Evolutionary conservation across 2,329 filamentous ascomycete genomes (phyloP).

Genomic region (Hymenoscyphus fraxineus): DNA sequence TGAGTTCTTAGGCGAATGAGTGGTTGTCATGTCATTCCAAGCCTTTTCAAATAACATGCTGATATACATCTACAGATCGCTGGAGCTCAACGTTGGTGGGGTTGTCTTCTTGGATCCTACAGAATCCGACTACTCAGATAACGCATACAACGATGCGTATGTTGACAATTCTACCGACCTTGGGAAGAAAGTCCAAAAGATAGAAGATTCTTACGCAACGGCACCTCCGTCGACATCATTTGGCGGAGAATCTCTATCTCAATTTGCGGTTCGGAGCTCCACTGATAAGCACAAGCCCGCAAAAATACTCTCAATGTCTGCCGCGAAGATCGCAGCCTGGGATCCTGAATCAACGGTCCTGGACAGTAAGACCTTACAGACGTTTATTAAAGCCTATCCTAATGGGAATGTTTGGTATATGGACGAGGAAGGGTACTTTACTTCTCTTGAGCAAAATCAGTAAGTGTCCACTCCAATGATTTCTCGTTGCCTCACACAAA

Average conservation of each 20-base stretch:
- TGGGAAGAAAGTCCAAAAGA: slow-evolving; percentile 15
- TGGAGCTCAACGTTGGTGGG: slow-evolving; percentile 30
- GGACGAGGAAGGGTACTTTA: slow-evolving; percentile 32
- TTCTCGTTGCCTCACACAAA: background rate
- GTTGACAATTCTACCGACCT: slow-evolving; percentile 16
- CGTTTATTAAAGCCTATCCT: slow-evolving; percentile 29
- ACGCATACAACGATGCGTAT: slow-evolving; percentile 15
- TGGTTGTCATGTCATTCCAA: background rate
- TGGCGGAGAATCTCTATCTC: slow-evolving; percentile 14
- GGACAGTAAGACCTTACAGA: slow-evolving; percentile 27
- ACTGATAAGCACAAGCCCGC: slow-evolving; percentile 24
- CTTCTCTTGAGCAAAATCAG: slow-evolving; percentile 29
- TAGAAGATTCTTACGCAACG: slow-evolving; percentile 7
- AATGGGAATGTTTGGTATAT: slow-evolving; percentile 34
- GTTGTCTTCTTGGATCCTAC: slow-evolving; percentile 32
- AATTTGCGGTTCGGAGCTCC: slow-evolving; percentile 18
- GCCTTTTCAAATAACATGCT: background rate
- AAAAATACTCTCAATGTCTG: slow-evolving; percentile 29
- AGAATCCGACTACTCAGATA: slow-evolving; percentile 19
- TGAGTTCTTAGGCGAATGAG: background rate
- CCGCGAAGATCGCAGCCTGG: slow-evolving; percentile 22
- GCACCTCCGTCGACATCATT: slow-evolving; percentile 9
- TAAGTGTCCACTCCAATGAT: background rate
- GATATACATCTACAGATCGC: slow-evolving; percentile 11
- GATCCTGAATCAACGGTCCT: slow-evolving; percentile 21